These are phyloP conservation scores for Cicer cuneatum DNA, from an alignment of 306 rosid genomes.

Conservation along the genomic window DNA sequence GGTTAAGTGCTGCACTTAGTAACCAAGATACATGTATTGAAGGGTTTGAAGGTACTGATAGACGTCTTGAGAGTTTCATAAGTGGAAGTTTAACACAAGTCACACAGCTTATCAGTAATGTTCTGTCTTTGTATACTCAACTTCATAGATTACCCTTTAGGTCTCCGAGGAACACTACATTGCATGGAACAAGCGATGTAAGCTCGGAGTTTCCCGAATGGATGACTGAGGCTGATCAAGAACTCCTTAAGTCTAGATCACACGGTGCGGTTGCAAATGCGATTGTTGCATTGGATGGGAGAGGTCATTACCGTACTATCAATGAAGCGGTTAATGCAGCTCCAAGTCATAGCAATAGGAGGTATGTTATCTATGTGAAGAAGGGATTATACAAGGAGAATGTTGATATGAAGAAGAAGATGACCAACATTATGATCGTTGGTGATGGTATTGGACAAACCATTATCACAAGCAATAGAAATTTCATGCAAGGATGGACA, in stretches of 20 bases:
- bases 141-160: slow-evolving; percentile 64
- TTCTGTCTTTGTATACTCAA: slow-evolving; percentile 73
- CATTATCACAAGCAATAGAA: slow-evolving; percentile 67
- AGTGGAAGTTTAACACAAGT: slow-evolving; percentile 84
- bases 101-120: slow-evolving; percentile 82
- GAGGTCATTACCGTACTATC: slow-evolving; percentile 70
- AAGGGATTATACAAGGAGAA: slow-evolving; percentile 81
- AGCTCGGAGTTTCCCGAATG: slow-evolving; percentile 61
- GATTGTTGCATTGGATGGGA: slow-evolving; percentile 83
- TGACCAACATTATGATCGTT: slow-evolving; percentile 77
- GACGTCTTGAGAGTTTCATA: slow-evolving; percentile 70
- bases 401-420: slow-evolving; percentile 80
- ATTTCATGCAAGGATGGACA: slow-evolving; percentile 98
- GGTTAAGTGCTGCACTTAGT: slow-evolving; percentile 95
- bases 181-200: neutral
- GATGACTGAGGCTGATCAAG: slow-evolving; percentile 72
- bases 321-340: slow-evolving; percentile 80
- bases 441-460: slow-evolving; percentile 93
- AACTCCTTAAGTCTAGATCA: slow-evolving; percentile 56
- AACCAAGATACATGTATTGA: slow-evolving; percentile 97
- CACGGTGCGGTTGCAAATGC: slow-evolving; percentile 55
- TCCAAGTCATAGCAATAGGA: slow-evolving; percentile 62
- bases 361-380: slow-evolving; percentile 75
- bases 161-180: slow-evolving; percentile 50
- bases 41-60: slow-evolving; percentile 92